Percentiles rank a stretch among this genome's conserved stretches.
These are phyloP conservation scores for Boehmeria nivea DNA, from an alignment of 306 rosid species.

Conservation along the genomic window DNA sequence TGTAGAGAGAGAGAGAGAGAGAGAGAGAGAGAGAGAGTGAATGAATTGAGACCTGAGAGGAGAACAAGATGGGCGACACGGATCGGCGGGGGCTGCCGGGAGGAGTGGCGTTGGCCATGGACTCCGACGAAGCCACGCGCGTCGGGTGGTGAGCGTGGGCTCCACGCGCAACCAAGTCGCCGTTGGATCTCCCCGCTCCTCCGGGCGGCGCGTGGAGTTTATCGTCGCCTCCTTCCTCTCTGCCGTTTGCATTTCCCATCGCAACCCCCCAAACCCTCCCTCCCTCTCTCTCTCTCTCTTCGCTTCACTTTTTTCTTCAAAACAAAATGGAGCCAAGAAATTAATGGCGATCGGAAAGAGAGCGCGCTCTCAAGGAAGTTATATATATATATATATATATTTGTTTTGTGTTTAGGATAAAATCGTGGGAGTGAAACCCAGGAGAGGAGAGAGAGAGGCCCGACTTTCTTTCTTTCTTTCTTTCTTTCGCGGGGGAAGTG, in stretches of 20 bases:
- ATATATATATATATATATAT: too few species aligned
- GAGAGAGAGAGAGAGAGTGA: too few species aligned
- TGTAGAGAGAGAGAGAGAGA: neutral
- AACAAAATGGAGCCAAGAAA: neutral
- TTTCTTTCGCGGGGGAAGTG: neutral
- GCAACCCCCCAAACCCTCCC: neutral
- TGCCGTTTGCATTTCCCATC: slow-evolving; percentile 28
- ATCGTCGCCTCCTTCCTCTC: slow-evolving; percentile 23
- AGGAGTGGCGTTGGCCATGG: slow-evolving; percentile 61
- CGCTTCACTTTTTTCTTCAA: neutral
- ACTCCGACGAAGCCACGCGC: slow-evolving; percentile 51
- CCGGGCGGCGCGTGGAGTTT: neutral
- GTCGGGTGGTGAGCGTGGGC: slow-evolving; percentile 28
- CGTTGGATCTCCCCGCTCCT: slow-evolving; percentile 24
- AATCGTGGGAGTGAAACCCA: neutral
- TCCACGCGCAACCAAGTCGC: slow-evolving; percentile 28
- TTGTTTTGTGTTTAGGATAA: neutral
- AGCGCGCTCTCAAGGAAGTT: too few species aligned
- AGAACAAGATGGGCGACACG: slow-evolving; percentile 61
- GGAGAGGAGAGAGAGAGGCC: neutral
- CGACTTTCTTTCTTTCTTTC: too few species aligned
- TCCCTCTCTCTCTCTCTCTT: neutral
- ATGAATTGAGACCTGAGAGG: slow-evolving; percentile 95
- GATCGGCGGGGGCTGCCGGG: slow-evolving; percentile 67
- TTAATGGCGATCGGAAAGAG: too few species aligned